Base-by-base conservation (phyloP, 1,284 basidiomycete genomes). In the Amylostereum chailletii region DNA sequence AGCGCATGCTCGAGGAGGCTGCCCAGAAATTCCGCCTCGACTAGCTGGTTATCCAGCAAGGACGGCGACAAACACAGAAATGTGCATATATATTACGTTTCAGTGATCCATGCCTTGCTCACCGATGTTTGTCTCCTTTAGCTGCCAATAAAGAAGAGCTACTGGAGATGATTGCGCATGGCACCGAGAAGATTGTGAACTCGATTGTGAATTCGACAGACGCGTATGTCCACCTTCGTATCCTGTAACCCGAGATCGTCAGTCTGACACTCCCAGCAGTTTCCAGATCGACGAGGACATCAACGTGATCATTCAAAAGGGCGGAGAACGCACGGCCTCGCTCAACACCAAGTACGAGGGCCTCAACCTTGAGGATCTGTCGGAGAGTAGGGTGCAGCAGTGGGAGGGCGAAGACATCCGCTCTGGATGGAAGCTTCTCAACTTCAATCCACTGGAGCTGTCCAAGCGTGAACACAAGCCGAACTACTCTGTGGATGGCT, bases 361-460 rank as follows among this genome's bases (percentile, higher is more conserved):
- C 1, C 77, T 99, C 49, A 94, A 92, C 62, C 77, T 96, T 45
- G 95, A 99, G 62, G 95, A 97, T 59, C 72, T 98, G 67, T 86
- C 88, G 3, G 93, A 98, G 62, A 88, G 85, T 37, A 84, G 80
- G 3, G 81, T 94, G 47, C 86, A 93, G 60, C 86, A 92, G 56
- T 98, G 94, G 94, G 95, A 99, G 62, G 94, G 96, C 46, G 92
- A 96, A 65, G 92, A 97, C 62, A 98, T 94, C 70, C 76, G 86
- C 33, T 65, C 76, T 34, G 86, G 84, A 69, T 80, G 80, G 57
- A 93, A 90, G 70, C 62, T 71, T 5, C 72, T 92, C 56, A 83
- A 83, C 57, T 71, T 90, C 62, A 85, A 86, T 57, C 83, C 94
- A 64, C 84, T 99, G 45, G 92, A 95, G 49, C 77, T 96, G 10